Evolutionary conservation across 257 asterid species (phyloP), one percentile per base, ranked within the genome.

Genomic region (Solanum chilense): DNA sequence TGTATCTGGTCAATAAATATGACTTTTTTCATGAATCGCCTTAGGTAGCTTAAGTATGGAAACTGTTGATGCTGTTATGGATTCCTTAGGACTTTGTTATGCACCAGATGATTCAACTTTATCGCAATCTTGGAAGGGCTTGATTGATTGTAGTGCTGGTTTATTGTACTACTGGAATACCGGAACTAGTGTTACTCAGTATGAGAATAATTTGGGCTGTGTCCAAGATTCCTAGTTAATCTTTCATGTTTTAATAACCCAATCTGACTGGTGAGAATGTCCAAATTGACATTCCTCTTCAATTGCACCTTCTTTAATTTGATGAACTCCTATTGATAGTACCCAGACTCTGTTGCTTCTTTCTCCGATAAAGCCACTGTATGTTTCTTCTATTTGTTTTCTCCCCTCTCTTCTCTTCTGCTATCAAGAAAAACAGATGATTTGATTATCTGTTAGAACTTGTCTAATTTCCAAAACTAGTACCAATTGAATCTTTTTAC

Each of bases 111-210:
- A 96, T 89, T 98, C 98, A 23, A 92, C 96, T 75, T 88, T 95
- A 68, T 96, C 98, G 7, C 97, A 93, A 88, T 98, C 98, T 10
- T 94, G 99, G 98, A 94, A 95, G 91, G 97, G 98, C 64, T 92
- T 96, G 74, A 94, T 96, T 84, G 99, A 96, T 89, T 97, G 97
- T 89, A 93, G 92, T 86, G 91, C 98, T 0, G 95, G 95, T 49
- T 44, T 90, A 39, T 42, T 94, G 85, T 96, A 95, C 89, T 96
- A 92, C 87, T 96, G 98, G 98, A 96, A 96, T 91, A 96, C 95
- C 14, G 98, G 94, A 91, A 95, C 98, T 13, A 93, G 92, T 87
- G 93, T 93, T 82, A 95, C 99, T 4, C 99, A 93, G 88, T 96
- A 94, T 45, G 98, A 96, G 83, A 94, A 25, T 66, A 21, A 70